Conservation (phyloP, 805 yeast genomes). For the Grigorovia yakushimaensis region DNA sequence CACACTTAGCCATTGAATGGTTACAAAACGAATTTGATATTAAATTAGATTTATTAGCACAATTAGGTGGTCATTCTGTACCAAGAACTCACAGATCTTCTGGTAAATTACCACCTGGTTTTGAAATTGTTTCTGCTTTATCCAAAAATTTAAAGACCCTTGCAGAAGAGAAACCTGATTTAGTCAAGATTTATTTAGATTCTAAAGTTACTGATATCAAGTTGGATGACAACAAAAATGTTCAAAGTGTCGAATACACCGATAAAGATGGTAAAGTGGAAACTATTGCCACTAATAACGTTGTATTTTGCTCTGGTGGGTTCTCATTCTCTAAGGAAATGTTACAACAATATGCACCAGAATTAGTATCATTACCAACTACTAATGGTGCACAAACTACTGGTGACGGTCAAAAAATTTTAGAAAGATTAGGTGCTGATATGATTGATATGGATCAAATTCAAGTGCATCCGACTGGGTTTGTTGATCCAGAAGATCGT, state of each 20-base stretch:
- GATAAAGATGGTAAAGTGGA: constrained; percentile 21
- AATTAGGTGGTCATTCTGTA: constrained; percentile 74
- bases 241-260: constrained; percentile 36
- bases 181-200: constrained; percentile 31
- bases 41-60: constrained; percentile 58
- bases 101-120: constrained; percentile 48
- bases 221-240: constrained; percentile 20
- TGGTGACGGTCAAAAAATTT: constrained; percentile 50
- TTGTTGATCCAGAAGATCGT: constrained; percentile 36
- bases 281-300: constrained; percentile 22
- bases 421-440: constrained; percentile 38
- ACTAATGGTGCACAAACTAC: constrained; percentile 48
- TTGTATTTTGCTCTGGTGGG: constrained; percentile 54
- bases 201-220: constrained; percentile 31
- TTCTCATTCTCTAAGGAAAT: constrained; percentile 34
- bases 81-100: constrained; percentile 77
- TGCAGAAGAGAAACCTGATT: constrained; percentile 21
- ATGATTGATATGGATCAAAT: constrained; percentile 49
- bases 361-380: constrained; percentile 38
- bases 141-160: constrained; percentile 30
- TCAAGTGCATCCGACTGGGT: constrained; percentile 58
- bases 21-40: constrained; percentile 51
- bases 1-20: constrained; percentile 66
- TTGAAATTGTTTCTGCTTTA: constrained; percentile 42
- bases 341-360: constrained; percentile 38